These are phyloP conservation scores for Usnea hakonensis DNA, from an alignment of 495 filamentous ascomycete genomes.

Conservation along the genomic window DNA sequence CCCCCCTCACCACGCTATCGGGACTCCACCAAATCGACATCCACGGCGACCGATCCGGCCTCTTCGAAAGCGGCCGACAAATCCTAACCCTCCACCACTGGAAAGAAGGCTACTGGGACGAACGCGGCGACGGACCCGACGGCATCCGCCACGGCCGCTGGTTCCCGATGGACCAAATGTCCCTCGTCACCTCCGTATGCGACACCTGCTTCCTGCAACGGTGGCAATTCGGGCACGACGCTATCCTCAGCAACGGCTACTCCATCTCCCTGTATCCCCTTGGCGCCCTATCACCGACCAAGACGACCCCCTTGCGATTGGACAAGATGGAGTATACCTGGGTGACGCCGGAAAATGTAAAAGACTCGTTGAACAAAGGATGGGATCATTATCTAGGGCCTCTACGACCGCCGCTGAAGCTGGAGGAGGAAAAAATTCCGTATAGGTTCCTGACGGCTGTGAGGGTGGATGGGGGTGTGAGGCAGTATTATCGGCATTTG, in stretches of 20 bases:
- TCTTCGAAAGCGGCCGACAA: slow-evolving; percentile 47
- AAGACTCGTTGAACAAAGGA: slow-evolving; percentile 7
- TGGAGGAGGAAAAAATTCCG: slow-evolving; percentile 15
- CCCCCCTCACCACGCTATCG: slow-evolving; percentile 43
- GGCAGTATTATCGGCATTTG: slow-evolving; percentile 17
- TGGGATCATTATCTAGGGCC: slow-evolving; percentile 14
- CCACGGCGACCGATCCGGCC: slow-evolving; percentile 42
- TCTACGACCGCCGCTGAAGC: slow-evolving; percentile 6
- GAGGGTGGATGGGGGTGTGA: slow-evolving; percentile 12
- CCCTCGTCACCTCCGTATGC: slow-evolving; percentile 46
- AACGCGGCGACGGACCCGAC: slow-evolving; percentile 12
- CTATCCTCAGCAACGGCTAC: slow-evolving; percentile 50
- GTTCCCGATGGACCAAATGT: slow-evolving; percentile 41
- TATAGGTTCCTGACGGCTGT: slow-evolving; percentile 10
- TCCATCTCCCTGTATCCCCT: slow-evolving; percentile 45
- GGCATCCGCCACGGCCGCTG: not conserved
- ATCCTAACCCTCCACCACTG: slow-evolving; percentile 54
- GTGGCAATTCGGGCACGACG: slow-evolving; percentile 48
- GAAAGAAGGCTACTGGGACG: slow-evolving; percentile 47
- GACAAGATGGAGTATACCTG: slow-evolving; percentile 42
- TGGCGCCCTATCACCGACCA: slow-evolving; percentile 23
- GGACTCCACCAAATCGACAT: slow-evolving; percentile 49
- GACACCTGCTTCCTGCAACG: slow-evolving; percentile 48
- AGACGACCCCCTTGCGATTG: slow-evolving; percentile 13
- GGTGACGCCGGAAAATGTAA: slow-evolving; percentile 26